phyloP scores from a whole-genome alignment of 306 rosid genomes.

The Castanopsis chinensis region DNA sequence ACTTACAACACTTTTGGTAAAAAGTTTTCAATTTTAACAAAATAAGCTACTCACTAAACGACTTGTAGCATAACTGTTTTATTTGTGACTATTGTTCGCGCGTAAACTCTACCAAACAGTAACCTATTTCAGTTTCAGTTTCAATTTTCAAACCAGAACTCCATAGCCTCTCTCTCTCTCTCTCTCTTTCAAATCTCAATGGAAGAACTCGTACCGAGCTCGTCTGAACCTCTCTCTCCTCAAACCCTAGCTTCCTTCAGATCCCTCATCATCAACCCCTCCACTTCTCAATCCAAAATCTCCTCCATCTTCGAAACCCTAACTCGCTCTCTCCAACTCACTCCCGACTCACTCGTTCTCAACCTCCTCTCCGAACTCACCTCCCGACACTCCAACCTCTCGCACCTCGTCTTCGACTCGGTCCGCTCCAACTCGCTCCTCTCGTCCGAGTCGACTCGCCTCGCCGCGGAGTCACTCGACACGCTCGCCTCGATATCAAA shows the following conservation, averaged over 20 bases:
- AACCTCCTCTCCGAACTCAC: conserved; percentile 61
- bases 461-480: conserved; percentile 46
- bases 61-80: too few species aligned
- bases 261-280: conserved; percentile 54
- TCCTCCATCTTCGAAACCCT: conserved; percentile 45
- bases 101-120: too few species aligned
- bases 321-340: conserved; percentile 37
- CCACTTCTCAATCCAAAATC: conserved; percentile 46
- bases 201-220: conserved; percentile 2
- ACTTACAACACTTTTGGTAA: too few species aligned
- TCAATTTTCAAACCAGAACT: neutral
- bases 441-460: conserved; percentile 34
- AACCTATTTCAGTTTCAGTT: neutral
- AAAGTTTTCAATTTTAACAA: too few species aligned
- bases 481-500: conserved; percentile 36
- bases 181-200: conserved; percentile 3
- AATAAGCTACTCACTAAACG: too few species aligned
- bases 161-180: neutral
- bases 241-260: conserved; percentile 47
- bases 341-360: conserved; percentile 12
- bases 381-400: conserved; percentile 27
- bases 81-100: too few species aligned
- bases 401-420: conserved; percentile 34
- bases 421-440: conserved; percentile 27
- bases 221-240: conserved; percentile 27